Percentiles rank a stretch among this genome's conserved stretches.
Evolutionary conservation across 306 rosid genomes (phyloP).

Genomic region (Rosa persica): DNA sequence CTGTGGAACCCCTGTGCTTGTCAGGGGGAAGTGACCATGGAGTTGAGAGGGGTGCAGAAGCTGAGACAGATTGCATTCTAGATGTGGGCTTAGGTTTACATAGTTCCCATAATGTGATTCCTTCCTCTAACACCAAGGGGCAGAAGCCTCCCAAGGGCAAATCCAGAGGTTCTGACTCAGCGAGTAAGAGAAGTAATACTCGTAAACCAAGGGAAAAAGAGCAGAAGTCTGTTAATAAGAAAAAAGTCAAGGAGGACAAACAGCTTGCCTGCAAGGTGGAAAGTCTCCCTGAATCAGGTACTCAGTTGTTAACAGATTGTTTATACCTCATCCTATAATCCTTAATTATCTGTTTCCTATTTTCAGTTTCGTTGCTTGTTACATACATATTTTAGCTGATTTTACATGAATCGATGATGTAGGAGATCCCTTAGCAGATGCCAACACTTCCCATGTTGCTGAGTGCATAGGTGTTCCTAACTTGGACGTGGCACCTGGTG

Average conservation of each 20-base stretch:
- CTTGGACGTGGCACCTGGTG: slow-evolving; percentile 41
- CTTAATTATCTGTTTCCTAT: slow-evolving; percentile 9
- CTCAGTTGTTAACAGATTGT: slow-evolving; percentile 9
- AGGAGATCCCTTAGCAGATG: slow-evolving; percentile 51
- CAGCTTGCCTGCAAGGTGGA: slow-evolving; percentile 39
- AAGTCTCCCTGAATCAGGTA: slow-evolving; percentile 59
- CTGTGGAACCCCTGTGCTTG: slow-evolving; percentile 35
- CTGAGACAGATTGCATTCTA: slow-evolving; percentile 35
- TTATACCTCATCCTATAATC: neutral
- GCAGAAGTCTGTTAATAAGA: slow-evolving; percentile 45
- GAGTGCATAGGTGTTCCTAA: slow-evolving; percentile 36
- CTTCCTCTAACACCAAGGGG: slow-evolving; percentile 51
- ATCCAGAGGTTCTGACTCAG: slow-evolving; percentile 56
- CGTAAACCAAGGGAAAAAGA: slow-evolving; percentile 48
- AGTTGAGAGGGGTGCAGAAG: slow-evolving; percentile 33
- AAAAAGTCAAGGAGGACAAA: slow-evolving; percentile 44
- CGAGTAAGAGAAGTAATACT: slow-evolving; percentile 41
- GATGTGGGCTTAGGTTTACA: slow-evolving; percentile 36
- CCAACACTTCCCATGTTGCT: slow-evolving; percentile 29
- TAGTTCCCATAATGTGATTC: slow-evolving; percentile 30
- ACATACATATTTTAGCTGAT: slow-evolving; percentile 23
- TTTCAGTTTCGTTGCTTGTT: slow-evolving; percentile 23
- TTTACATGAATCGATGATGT: slow-evolving; percentile 28
- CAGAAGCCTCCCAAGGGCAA: slow-evolving; percentile 55
- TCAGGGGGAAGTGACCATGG: slow-evolving; percentile 43